A percentile compares a stretch with the other conserved stretches of the same genome.
Evolutionary conservation across 2,329 filamentous ascomycete genomes (phyloP).

Genomic region (Metarhizium humberi): DNA sequence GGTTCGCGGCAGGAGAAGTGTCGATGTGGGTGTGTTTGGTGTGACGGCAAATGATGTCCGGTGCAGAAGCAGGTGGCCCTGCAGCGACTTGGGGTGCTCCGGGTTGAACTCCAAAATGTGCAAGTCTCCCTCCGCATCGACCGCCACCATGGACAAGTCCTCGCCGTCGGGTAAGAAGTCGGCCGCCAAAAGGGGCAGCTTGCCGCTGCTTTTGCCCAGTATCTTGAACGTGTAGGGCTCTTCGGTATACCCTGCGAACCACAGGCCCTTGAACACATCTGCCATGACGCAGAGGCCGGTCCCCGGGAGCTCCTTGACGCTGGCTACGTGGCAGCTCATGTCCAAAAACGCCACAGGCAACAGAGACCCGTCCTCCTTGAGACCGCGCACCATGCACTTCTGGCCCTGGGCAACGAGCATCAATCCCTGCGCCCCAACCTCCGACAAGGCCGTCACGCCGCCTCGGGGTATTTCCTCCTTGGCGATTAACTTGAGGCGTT

Average conservation of each 20-base stretch:
- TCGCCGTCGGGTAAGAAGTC: conserved; percentile 85
- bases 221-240: conserved; percentile 94
- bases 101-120: conserved; percentile 92
- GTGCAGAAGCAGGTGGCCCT: conserved; percentile 79
- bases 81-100: conserved; percentile 87
- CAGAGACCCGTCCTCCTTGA: conserved; percentile 90
- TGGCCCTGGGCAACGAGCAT: conserved; percentile 88
- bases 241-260: conserved; percentile 94
- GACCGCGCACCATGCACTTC: conserved; percentile 91
- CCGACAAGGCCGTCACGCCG: conserved; percentile 77
- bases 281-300: conserved; percentile 82
- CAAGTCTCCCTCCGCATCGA: conserved; percentile 76
- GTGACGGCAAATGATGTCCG: conserved; percentile 82
- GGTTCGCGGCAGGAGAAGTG: conserved; percentile 66
- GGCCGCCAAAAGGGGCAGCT: conserved; percentile 68
- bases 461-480: conserved; percentile 88
- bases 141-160: conserved; percentile 71
- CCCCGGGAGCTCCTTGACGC: conserved; percentile 72
- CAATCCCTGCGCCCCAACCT: conserved; percentile 78
- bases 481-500: conserved; percentile 74
- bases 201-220: conserved; percentile 76
- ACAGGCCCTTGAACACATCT: conserved; percentile 86
- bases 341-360: conserved; percentile 96
- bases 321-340: conserved; percentile 86
- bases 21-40: conserved; percentile 63